A percentile compares a stretch with the other conserved stretches of the same genome.
Conservation (phyloP, 2,329 filamentous ascomycete species). For the Fusarium paranaense region DNA sequence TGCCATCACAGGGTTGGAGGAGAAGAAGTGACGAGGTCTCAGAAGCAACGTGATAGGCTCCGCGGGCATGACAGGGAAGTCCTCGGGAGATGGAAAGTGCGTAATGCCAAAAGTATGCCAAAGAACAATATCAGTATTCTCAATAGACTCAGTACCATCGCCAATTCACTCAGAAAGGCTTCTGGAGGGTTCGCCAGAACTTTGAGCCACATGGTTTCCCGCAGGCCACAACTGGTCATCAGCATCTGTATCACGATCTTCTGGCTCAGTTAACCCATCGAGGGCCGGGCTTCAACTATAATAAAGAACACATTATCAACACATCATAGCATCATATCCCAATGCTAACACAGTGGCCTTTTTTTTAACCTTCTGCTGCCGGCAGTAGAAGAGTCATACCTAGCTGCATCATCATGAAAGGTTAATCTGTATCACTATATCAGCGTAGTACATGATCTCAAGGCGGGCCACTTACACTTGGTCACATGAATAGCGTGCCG, state of each 20-base stretch:
- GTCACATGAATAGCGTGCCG: conserved; percentile 90
- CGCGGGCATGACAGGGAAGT: conserved; percentile 92
- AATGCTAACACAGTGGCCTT: too few species aligned
- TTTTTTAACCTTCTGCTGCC: too few species aligned
- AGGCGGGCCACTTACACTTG: conserved; percentile 71
- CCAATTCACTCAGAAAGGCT: conserved; percentile 84
- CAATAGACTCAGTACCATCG: conserved; percentile 74
- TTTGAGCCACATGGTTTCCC: conserved; percentile 88
- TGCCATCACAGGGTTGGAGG: conserved; percentile 78
- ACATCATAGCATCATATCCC: too few species aligned
- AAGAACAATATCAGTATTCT: conserved; percentile 88
- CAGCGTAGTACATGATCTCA: background rate
- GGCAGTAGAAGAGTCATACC: too few species aligned
- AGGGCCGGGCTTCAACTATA: too few species aligned
- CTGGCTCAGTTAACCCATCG: too few species aligned
- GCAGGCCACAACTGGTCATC: conserved; percentile 88
- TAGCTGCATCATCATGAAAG: too few species aligned
- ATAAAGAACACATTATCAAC: too few species aligned
- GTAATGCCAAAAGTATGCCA: conserved; percentile 96
- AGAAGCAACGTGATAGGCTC: conserved; percentile 86
- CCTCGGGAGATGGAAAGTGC: conserved; percentile 89
- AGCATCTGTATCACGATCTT: conserved; percentile 62
- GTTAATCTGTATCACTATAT: background rate
- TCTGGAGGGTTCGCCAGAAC: conserved; percentile 79
- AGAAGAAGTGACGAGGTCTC: conserved; percentile 85